Evolutionary conservation across 495 filamentous ascomycete species (phyloP).

Genomic region (Corynascus novoguineensis): DNA sequence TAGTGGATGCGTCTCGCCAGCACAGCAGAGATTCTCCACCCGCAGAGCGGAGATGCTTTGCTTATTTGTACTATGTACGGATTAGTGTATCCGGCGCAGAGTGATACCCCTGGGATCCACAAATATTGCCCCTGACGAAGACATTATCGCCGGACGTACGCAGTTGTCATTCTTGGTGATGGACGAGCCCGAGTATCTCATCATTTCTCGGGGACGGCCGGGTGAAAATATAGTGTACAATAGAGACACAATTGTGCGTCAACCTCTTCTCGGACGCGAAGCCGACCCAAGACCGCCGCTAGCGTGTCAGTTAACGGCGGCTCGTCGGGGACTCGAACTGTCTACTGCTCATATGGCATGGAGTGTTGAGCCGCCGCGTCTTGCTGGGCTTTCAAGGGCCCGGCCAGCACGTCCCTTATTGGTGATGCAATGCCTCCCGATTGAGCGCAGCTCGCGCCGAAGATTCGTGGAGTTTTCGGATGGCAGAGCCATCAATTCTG

Average conservation of each 20-base stretch:
- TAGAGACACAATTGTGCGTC: too few species aligned
- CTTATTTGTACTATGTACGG: neutral
- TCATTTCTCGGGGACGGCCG: too few species aligned
- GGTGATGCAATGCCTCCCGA: neutral
- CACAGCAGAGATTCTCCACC: neutral
- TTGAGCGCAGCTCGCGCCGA: neutral
- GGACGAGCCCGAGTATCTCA: too few species aligned
- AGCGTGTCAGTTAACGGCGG: neutral
- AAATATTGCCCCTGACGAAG: too few species aligned
- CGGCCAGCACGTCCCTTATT: neutral
- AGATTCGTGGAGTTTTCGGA: constrained; percentile 12
- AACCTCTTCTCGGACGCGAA: too few species aligned
- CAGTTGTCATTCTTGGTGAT: too few species aligned
- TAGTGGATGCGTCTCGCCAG: too few species aligned
- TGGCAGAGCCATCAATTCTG: constrained; percentile 41
- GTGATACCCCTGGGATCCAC: too few species aligned
- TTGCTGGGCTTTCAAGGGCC: neutral
- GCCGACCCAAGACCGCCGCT: neutral
- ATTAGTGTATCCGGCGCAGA: neutral
- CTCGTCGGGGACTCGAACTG: constrained; percentile 46
- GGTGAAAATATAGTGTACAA: too few species aligned
- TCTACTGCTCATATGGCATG: constrained; percentile 19
- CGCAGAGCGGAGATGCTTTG: neutral
- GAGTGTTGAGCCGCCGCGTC: neutral
- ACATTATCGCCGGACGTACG: too few species aligned